Base-by-base conservation (phyloP, 305 asterid species). In the Petunia hybrid region DNA sequence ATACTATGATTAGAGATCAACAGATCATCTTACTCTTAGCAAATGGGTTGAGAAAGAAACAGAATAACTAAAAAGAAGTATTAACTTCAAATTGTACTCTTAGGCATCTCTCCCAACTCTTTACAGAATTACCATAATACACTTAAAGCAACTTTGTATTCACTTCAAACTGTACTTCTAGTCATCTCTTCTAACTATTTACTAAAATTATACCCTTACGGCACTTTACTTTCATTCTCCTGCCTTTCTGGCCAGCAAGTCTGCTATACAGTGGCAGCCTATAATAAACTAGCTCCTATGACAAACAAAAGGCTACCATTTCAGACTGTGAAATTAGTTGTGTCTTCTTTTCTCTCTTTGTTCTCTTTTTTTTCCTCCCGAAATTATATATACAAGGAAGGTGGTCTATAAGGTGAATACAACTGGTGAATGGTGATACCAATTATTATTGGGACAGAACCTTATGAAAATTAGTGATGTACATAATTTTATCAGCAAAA, bases 21-120 rank as follows among this genome's bases (percentile, higher is more conserved):
- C 51, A 43, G 8, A 69, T 43, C 76, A 69, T 69, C 3, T 22
- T 22, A 69, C 45, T 12, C 59, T 43, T 69, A 69, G 14, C n/a
- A 69, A 67, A 43, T 45, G 40, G 76, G 16, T 69, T 69, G 76
- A 68, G 39, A 68, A 68, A 8, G 76, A 69, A 45, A 22, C n/a
- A 22, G 16, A 0, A 4, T 1, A 69, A 16, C 40, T 42, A 2
- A 38, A 1, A 69, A 45, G 41, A 69, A 69, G 42, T 45, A 45
- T 8, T 69, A 40, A 69, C 41, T 45, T 69, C 59, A 69, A 69
- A 45, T 39, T 46, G 42, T 70, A 70, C 42, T n/a, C 22, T 57
- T 14, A 57, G 63, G 9, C 8, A 57, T 14, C 63, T 70, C 8
- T 70, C 9, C 1, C 10, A 70, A 45, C 59, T 57, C 14, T n/a